These are phyloP conservation scores for Phlyctochytrium bullatum DNA, from an alignment of 192 early-diverging fungal genomes.

Conservation along the genomic window DNA sequence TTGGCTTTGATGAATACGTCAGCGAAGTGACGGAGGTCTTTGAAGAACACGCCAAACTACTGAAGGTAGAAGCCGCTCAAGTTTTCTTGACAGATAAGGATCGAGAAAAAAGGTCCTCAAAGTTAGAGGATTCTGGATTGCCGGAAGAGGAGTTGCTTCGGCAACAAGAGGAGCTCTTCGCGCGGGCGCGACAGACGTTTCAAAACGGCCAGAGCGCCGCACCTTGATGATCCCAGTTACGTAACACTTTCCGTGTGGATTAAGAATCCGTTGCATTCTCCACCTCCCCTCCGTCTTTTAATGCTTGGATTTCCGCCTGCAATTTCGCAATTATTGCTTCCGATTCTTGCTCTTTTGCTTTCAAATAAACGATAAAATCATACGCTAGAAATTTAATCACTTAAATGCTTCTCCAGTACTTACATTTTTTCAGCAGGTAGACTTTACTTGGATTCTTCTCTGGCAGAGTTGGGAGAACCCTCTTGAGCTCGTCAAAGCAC, in stretches of 20 bases:
- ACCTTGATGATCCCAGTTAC: neutral
- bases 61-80: slow-evolving; percentile 55
- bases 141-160: slow-evolving; percentile 80
- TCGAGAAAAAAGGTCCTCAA: slow-evolving; percentile 74
- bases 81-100: slow-evolving; percentile 51
- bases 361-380: slow-evolving; percentile 26
- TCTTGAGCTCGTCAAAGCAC: slow-evolving; percentile 79
- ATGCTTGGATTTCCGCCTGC: slow-evolving; percentile 22
- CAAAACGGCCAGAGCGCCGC: slow-evolving; percentile 13
- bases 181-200: slow-evolving; percentile 62
- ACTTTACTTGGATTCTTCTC: slow-evolving; percentile 89
- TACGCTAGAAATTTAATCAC: slow-evolving; percentile 13
- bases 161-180: slow-evolving; percentile 87
- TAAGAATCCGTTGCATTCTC: too few species aligned
- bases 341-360: slow-evolving; percentile 19
- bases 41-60: slow-evolving; percentile 83
- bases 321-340: slow-evolving; percentile 15
- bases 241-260: too few species aligned
- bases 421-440: slow-evolving; percentile 66
- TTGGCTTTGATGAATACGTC: slow-evolving; percentile 93
- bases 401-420: too few species aligned
- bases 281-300: slow-evolving; percentile 3
- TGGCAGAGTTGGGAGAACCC: slow-evolving; percentile 67
- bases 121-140: slow-evolving; percentile 76
- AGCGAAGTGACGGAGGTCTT: slow-evolving; percentile 82